Base-by-base conservation (phyloP, 768 basidiomycete species). In the Gymnopilus dilepis region DNA sequence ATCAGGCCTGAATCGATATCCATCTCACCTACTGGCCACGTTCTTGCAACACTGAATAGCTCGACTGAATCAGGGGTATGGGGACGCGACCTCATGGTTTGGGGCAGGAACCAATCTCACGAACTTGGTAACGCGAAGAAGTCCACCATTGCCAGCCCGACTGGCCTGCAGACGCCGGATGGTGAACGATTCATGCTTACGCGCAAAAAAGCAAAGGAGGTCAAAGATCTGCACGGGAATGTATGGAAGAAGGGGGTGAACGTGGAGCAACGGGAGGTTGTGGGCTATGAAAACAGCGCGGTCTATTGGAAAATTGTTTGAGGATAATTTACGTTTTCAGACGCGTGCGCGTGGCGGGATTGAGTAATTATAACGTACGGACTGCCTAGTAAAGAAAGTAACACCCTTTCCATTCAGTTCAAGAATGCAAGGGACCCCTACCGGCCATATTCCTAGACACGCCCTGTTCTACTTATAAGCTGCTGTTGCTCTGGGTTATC, bases 41-140 rank as follows among this genome's bases (percentile, higher is more conserved):
- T 91, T 52, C 78, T 94, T 26, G 79, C 89, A 43, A 85, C 90
- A 8, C 76, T 97, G 45, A 86, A 93, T 62, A 91, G 91, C 7
- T 67, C 74, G 4, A 77, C 78, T 15, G 81, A 67, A 17, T 72
- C 83, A 3, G 82, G 79, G 11, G 82, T 83, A 40, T 82, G 80
- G 13, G 87, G 89, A 2, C 82, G 85, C 53, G 92, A 94, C 72
- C 74, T 94, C 37, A 72, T 89, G 43, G 82, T 79, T 0, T 94
- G 90, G 90, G 92, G 92, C 2, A 80, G 81, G 59, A 92, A 92
- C 66, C 82, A 86, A 48, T 84, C 88, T 33, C 88, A 83, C 61
- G 91, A 94, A 71, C 80, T 93, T 4, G 92, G 92, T 11, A 91
- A 86, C 67, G 90, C 91, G 37, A 90, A 84, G 70, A 84, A 85